These are phyloP conservation scores for Ophiostoma piceae DNA, from an alignment of 2,329 filamentous ascomycete species.

Conservation along the genomic window DNA sequence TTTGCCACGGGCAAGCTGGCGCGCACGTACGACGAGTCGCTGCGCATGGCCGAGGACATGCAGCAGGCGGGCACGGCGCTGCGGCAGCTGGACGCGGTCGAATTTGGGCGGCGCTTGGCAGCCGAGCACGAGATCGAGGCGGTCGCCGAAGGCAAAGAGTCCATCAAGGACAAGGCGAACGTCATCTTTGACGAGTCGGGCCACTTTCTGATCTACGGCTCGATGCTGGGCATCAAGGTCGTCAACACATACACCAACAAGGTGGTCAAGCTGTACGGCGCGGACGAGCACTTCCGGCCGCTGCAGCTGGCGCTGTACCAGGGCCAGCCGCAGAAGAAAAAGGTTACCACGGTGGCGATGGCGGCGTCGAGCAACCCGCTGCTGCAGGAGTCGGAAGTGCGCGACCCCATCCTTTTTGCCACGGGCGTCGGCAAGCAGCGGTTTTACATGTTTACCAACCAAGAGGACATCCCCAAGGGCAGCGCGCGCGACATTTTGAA, in stretches of 20 bases:
- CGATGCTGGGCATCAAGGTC: conserved; percentile 86
- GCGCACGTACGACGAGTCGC: conserved; percentile 90
- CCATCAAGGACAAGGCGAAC: conserved; percentile 59
- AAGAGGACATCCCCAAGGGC: conserved; percentile 71
- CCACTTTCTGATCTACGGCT: conserved; percentile 91
- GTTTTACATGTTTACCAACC: conserved; percentile 98
- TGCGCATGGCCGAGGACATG: conserved; percentile 86
- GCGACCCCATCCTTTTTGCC: conserved; percentile 81
- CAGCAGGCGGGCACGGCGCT: conserved; percentile 84
- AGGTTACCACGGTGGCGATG: conserved; percentile 91
- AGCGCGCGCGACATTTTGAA: conserved; percentile 82
- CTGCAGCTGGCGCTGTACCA: conserved; percentile 86
- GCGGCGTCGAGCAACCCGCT: conserved; percentile 91
- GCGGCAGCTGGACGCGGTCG: conserved; percentile 78
- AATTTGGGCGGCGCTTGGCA: conserved; percentile 83
- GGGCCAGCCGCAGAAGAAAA: conserved; percentile 90
- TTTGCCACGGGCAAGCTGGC: conserved; percentile 84
- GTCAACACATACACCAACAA: conserved; percentile 94
- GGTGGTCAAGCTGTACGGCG: conserved; percentile 82
- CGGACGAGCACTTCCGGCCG: conserved; percentile 80
- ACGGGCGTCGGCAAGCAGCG: conserved; percentile 83
- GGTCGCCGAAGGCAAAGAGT: conserved; percentile 32
- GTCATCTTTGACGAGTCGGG: conserved; percentile 94
- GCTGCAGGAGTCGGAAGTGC: conserved; percentile 81
- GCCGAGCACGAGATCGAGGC: conserved; percentile 76